Conservation (phyloP, 805 yeast species). For the Cyberlindnera galapagoensis region DNA sequence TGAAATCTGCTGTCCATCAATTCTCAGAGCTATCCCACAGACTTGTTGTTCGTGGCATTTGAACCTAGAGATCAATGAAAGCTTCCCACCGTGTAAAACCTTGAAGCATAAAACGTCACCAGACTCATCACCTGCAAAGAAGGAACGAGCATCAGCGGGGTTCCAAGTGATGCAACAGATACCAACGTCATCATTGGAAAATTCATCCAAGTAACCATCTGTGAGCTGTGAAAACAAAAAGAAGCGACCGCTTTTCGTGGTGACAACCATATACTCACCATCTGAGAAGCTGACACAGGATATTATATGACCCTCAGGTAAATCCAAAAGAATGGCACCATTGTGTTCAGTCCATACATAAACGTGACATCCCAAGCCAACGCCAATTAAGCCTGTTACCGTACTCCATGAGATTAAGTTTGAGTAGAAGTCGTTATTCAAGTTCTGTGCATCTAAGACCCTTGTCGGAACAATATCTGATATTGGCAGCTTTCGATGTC, state of each 20-base stretch:
- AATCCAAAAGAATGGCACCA: slow-evolving; percentile 40
- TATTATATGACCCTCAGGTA: slow-evolving; percentile 34
- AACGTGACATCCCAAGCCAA: slow-evolving; percentile 55
- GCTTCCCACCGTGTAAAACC: slow-evolving; percentile 7
- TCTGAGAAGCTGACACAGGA: slow-evolving; percentile 54
- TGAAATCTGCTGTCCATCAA: slow-evolving; percentile 51
- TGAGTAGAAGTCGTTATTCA: slow-evolving; percentile 73
- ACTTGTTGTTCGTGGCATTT: slow-evolving; percentile 51
- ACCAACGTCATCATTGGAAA: slow-evolving; percentile 30
- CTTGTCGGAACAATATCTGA: slow-evolving; percentile 40
- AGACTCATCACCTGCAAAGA: slow-evolving; percentile 58
- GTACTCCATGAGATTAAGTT: slow-evolving; percentile 71
- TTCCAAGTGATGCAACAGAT: slow-evolving; percentile 61
- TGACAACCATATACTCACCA: slow-evolving; percentile 43
- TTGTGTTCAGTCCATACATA: slow-evolving; percentile 56
- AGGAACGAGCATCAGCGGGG: slow-evolving; percentile 27
- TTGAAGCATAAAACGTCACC: slow-evolving; percentile 49
- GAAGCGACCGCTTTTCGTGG: slow-evolving; percentile 52
- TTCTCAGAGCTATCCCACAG: slow-evolving; percentile 59
- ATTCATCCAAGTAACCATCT: slow-evolving; percentile 10
- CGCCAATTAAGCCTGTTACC: slow-evolving; percentile 44
- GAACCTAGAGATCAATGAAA: slow-evolving; percentile 26
- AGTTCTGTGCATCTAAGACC: slow-evolving; percentile 61
- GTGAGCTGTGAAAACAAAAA: slow-evolving; percentile 35
- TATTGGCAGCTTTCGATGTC: slow-evolving; percentile 23